Conservation (phyloP, 2,329 filamentous ascomycete species). For the Pestalotiopsis sp. region DNA sequence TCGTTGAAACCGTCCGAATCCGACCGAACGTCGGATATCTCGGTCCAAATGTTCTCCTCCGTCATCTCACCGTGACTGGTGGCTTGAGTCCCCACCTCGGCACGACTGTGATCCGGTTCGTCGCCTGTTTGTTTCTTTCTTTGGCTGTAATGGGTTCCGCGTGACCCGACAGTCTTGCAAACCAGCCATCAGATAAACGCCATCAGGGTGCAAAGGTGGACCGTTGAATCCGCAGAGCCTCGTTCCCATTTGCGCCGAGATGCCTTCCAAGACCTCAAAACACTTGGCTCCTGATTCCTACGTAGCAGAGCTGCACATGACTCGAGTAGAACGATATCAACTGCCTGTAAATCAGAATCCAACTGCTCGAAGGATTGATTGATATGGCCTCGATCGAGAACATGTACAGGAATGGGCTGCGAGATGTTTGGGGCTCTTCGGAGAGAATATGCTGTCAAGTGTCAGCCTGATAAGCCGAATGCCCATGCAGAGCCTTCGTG, state of each 20-base stretch:
- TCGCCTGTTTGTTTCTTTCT: constrained; percentile 47
- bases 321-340: constrained; percentile 77
- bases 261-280: constrained; percentile 77
- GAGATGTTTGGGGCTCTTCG: constrained; percentile 74
- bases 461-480: neutral
- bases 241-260: constrained; percentile 37
- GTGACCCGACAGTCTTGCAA: constrained; percentile 17
- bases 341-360: constrained; percentile 75
- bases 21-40: constrained; percentile 53
- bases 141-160: constrained; percentile 37
- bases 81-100: constrained; percentile 46
- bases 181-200: constrained; percentile 12
- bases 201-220: constrained; percentile 18
- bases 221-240: constrained; percentile 18
- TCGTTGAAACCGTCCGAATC: constrained; percentile 54
- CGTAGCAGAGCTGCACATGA: constrained; percentile 78
- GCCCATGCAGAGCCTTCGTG: neutral
- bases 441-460: constrained; percentile 70
- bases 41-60: constrained; percentile 21
- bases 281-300: constrained; percentile 77
- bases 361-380: constrained; percentile 59
- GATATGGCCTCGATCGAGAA: constrained; percentile 65
- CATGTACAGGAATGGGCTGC: constrained; percentile 71
- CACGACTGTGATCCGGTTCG: constrained; percentile 44
- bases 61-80: constrained; percentile 40